These are phyloP conservation scores for Nectriaceae sp. DNA, from an alignment of 2,329 filamentous ascomycete species.

Conservation along the genomic window DNA sequence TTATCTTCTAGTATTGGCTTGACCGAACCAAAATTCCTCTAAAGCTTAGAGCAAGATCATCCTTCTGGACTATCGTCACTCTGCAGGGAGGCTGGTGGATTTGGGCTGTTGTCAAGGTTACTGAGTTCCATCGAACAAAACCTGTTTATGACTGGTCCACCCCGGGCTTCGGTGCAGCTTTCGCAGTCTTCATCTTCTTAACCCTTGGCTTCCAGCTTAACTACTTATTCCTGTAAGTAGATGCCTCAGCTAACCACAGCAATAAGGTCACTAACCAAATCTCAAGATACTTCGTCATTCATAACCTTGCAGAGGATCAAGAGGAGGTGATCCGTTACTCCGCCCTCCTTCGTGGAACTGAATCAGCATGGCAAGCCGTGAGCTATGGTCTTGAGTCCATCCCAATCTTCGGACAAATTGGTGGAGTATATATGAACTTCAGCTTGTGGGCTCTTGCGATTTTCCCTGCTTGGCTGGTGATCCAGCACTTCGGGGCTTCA, in stretches of 20 bases:
- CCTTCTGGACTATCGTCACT: conserved; percentile 55
- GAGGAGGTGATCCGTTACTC: conserved; percentile 69
- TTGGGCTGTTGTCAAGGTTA: conserved; percentile 68
- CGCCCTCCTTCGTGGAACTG: conserved; percentile 67
- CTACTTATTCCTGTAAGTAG: conserved; percentile 66
- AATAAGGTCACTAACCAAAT: not conserved
- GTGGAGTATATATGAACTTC: conserved; percentile 71
- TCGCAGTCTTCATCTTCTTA: conserved; percentile 68
- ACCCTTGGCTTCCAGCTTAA: conserved; percentile 71
- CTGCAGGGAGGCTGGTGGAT: conserved; percentile 72
- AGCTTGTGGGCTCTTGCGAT: conserved; percentile 66
- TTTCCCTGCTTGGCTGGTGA: conserved; percentile 66
- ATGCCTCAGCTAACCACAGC: not conserved
- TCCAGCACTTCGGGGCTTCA: conserved; percentile 44
- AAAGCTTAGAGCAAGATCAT: conserved; percentile 52
- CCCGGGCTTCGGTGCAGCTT: conserved; percentile 64
- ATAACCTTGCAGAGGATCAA: conserved; percentile 62
- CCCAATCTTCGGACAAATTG: conserved; percentile 63
- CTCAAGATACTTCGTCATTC: conserved; percentile 67
- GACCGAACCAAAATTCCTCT: conserved; percentile 59
- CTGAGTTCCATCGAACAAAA: conserved; percentile 55
- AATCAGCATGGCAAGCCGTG: conserved; percentile 73
- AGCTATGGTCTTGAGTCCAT: conserved; percentile 69
- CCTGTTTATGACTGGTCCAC: conserved; percentile 69
- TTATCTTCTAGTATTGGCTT: conserved; percentile 48